Base-by-base conservation (phyloP, 83 land plant genomes). In the Diphasiastrum complanatum region DNA sequence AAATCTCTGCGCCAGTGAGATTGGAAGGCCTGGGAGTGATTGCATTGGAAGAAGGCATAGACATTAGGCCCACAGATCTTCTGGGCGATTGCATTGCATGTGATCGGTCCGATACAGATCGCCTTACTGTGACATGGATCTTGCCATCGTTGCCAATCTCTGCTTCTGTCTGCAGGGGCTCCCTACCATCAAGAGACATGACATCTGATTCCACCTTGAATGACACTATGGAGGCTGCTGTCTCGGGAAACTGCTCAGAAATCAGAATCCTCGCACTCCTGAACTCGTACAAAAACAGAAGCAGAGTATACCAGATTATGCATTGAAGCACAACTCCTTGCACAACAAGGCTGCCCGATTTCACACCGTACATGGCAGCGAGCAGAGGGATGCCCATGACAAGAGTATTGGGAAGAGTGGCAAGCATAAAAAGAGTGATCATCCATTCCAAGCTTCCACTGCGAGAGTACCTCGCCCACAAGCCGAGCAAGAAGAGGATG, bases 1-100 rank as follows among this genome's bases (percentile, higher is more conserved):
- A 85, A 30, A 85, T 81, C 70, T 85, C 89, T 0, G 74, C 89
- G 5, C 78, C 81, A 33, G 89, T 73, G 59, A 85, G 75, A 51
- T 81, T 76, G 0, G 83, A 78, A 12, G 79, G 75, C 14, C 89
- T 65, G n/a, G 88, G 80, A 1, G 84, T 80, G 57, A 68, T 28
- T 25, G 76, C 71, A 14, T 71, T 61, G 28, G 77, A 67, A 49
- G 79, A 62, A 1, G 78, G 64, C 43, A 63, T 47, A 37, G 75
- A 60, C 27, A 23, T 12, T 40, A 68, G 35, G 22, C 66, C 73
- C 27, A 45, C 58, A 1, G 73, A 68, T 34, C 65, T 11, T n/a
- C 53, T 20, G 51, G 38, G 25, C 1, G 75, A 63, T 14, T 56
- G 33, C 56, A 72, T 52, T 1, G 72, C 60, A 47, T 66, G 71